Conservation (phyloP, 805 yeast genomes). For the Candida odintsovae region DNA sequence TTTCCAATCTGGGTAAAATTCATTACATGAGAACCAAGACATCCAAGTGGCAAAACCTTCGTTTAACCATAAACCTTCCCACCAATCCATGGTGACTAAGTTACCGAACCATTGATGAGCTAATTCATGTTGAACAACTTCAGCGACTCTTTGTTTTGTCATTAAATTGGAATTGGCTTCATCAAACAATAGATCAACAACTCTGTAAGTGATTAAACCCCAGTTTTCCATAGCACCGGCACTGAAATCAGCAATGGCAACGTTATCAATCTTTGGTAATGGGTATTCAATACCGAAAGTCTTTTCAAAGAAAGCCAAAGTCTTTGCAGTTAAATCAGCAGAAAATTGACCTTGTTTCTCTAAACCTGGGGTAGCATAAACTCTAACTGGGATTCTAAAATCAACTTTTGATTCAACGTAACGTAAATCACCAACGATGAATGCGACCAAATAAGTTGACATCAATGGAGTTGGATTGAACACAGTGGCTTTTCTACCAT, state of each 20-base stretch:
- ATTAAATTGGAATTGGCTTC: slow-evolving; percentile 60
- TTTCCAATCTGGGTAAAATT: slow-evolving; percentile 78
- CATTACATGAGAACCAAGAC: slow-evolving; percentile 80
- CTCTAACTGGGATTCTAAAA: slow-evolving; percentile 71
- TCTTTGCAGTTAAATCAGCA: slow-evolving; percentile 69
- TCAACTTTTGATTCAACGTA: slow-evolving; percentile 56
- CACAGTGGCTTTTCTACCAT: slow-evolving; percentile 44
- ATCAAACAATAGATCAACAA: slow-evolving; percentile 67
- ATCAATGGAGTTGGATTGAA: slow-evolving; percentile 77
- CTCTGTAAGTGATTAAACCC: slow-evolving; percentile 75
- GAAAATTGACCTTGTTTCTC: slow-evolving; percentile 67
- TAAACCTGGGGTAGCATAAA: slow-evolving; percentile 74
- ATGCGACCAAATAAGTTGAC: slow-evolving; percentile 84
- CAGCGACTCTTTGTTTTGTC: slow-evolving; percentile 71
- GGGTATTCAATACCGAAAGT: slow-evolving; percentile 73
- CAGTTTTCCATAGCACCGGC: slow-evolving; percentile 92
- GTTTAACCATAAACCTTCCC: slow-evolving; percentile 87
- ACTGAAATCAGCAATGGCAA: slow-evolving; percentile 77
- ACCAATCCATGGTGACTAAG: slow-evolving; percentile 87
- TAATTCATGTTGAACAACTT: slow-evolving; percentile 82
- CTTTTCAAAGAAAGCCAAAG: slow-evolving; percentile 66
- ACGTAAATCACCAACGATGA: slow-evolving; percentile 74
- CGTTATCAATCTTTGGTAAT: slow-evolving; percentile 75
- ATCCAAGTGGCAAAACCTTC: slow-evolving; percentile 91
- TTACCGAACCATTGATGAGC: slow-evolving; percentile 94